A percentile compares a stretch with the other conserved stretches of the same genome.
These are phyloP conservation scores for Waltergamsia citrina DNA, from an alignment of 2,329 filamentous ascomycete species.

Conservation along the genomic window DNA sequence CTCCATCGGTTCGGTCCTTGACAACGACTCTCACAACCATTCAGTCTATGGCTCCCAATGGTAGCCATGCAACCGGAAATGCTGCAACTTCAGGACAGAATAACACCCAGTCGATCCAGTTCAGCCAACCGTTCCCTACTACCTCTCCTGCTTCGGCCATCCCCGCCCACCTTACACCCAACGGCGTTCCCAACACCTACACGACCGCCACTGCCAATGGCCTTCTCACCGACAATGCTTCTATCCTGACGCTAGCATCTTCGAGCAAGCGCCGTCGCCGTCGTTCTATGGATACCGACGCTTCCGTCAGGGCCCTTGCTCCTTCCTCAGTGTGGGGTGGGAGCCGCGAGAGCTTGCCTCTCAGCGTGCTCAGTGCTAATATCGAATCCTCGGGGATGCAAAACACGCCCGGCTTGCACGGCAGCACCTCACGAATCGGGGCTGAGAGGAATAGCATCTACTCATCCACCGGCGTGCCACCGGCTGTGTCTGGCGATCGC, in stretches of 20 bases:
- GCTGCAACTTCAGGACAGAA: conserved; percentile 19
- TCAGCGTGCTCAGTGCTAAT: conserved; percentile 69
- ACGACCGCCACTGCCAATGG: conserved; percentile 73
- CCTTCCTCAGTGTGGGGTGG: conserved; percentile 76
- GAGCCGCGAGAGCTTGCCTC: conserved; percentile 67
- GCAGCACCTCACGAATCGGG: conserved; percentile 30
- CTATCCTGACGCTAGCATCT: conserved; percentile 75
- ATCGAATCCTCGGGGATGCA: conserved; percentile 40
- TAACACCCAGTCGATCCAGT: conserved; percentile 44
- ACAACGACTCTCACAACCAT: conserved; percentile 82
- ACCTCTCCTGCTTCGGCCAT: conserved; percentile 61
- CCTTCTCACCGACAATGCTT: conserved; percentile 75
- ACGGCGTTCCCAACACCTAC: conserved; percentile 59
- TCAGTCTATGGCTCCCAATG: conserved; percentile 60
- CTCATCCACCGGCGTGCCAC: conserved; percentile 59
- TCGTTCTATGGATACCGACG: conserved; percentile 76
- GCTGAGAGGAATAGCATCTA: conserved; percentile 74
- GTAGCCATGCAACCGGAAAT: conserved; percentile 25
- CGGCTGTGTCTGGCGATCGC: conserved; percentile 62
- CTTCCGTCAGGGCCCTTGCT: conserved; percentile 75
- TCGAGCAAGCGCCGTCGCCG: conserved; percentile 70
- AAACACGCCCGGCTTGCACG: conserved; percentile 42
- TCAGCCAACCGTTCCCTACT: conserved; percentile 56
- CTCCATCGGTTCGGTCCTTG: conserved; percentile 70
- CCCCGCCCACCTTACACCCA: conserved; percentile 56